Evolutionary conservation across 2,329 filamentous ascomycete genomes (phyloP).

Genomic region (Thelonectria rubi): DNA sequence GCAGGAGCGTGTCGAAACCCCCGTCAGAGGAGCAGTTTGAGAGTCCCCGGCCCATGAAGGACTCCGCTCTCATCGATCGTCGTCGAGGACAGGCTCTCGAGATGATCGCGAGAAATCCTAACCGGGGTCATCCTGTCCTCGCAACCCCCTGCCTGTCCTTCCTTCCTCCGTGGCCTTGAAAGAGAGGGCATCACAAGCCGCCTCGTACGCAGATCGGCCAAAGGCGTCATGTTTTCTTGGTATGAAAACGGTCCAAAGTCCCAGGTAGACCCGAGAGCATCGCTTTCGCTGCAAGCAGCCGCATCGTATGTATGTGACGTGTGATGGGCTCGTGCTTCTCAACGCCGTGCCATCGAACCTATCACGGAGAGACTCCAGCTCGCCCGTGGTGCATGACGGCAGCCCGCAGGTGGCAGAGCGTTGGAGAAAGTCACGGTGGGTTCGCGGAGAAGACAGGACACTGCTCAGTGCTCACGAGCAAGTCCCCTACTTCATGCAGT

Average conservation of each 20-base stretch:
- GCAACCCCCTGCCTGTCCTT: conserved; percentile 1
- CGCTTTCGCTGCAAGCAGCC: conserved; percentile 17
- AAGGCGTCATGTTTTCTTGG: neutral
- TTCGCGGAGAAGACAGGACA: conserved; percentile 22
- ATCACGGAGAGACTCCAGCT: neutral
- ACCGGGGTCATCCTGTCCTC: conserved; percentile 18
- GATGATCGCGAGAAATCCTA: conserved; percentile 22
- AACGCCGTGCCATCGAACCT: conserved; percentile 2
- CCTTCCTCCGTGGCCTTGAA: neutral
- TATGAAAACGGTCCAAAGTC: conserved; percentile 9
- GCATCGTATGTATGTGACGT: conserved; percentile 18
- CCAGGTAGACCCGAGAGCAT: conserved; percentile 1
- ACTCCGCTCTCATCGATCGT: conserved; percentile 25
- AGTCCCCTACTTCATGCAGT: neutral
- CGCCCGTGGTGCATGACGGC: conserved; percentile 17
- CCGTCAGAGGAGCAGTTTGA: conserved; percentile 3
- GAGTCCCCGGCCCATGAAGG: conserved; percentile 11
- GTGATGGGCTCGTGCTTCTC: conserved; percentile 15
- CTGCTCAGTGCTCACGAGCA: neutral
- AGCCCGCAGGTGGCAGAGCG: conserved; percentile 33
- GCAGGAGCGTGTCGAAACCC: neutral
- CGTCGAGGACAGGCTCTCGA: conserved; percentile 22
- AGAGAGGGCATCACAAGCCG: conserved; percentile 6
- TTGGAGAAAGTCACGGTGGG: conserved; percentile 34
- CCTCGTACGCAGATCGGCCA: conserved; percentile 2